Conservation (phyloP, 1,284 basidiomycete genomes). For the Coniferiporia sulphurascens region DNA sequence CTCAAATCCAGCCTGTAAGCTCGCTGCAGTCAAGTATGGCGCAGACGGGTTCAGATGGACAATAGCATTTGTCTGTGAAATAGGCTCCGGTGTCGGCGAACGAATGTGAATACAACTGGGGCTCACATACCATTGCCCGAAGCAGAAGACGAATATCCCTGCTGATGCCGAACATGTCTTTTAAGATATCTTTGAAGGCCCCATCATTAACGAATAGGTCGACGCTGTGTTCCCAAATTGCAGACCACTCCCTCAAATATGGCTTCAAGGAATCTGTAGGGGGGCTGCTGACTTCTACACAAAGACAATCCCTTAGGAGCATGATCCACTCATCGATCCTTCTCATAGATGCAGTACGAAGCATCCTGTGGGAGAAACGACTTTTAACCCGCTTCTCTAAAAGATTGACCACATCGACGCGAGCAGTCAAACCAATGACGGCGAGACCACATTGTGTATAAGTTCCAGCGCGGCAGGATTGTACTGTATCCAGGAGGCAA, state of each 20-base stretch:
- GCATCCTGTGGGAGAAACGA: conserved; percentile 86
- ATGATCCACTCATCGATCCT: conserved; percentile 48
- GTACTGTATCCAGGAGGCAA: conserved; percentile 81
- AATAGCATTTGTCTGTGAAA: conserved; percentile 45
- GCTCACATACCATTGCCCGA: conserved; percentile 57
- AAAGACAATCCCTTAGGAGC: conserved; percentile 39
- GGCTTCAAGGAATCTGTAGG: background rate
- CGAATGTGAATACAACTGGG: conserved; percentile 5
- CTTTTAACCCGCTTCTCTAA: conserved; percentile 95
- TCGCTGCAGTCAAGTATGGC: conserved; percentile 34
- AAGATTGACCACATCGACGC: conserved; percentile 83
- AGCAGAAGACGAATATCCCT: conserved; percentile 63
- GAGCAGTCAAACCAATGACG: conserved; percentile 77
- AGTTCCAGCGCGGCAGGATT: conserved; percentile 53
- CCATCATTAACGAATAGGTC: conserved; percentile 50
- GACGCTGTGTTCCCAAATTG: conserved; percentile 56
- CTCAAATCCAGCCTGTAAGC: conserved; percentile 33
- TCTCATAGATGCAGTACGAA: conserved; percentile 64
- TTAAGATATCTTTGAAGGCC: conserved; percentile 39
- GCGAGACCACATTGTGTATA: conserved; percentile 64
- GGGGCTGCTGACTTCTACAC: conserved; percentile 21
- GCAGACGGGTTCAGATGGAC: conserved; percentile 42
- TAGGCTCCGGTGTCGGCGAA: conserved; percentile 24
- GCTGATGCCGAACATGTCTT: conserved; percentile 60
- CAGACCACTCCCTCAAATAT: conserved; percentile 42